Conservation (phyloP, 805 yeast genomes). For the Kuraishia ogatae region DNA sequence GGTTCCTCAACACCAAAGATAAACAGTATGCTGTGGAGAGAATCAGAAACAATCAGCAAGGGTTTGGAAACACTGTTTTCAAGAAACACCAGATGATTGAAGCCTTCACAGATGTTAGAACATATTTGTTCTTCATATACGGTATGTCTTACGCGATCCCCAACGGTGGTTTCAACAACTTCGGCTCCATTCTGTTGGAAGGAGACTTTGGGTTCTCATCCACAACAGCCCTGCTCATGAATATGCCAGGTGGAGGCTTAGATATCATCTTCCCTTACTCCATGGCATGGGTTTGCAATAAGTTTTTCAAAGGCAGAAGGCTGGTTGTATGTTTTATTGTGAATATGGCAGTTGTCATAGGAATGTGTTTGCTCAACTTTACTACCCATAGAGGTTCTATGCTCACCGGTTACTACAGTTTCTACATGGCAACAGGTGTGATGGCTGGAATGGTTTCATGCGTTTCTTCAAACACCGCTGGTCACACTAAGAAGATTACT, state of each 20-base stretch:
- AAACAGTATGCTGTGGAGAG: slow-evolving; percentile 41
- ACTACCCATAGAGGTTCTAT: slow-evolving; percentile 15
- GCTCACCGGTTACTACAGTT: slow-evolving; percentile 14
- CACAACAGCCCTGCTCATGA: slow-evolving; percentile 22
- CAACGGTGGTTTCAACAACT: slow-evolving; percentile 48
- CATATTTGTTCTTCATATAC: slow-evolving; percentile 39
- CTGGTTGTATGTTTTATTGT: slow-evolving; percentile 14
- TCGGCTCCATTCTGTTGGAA: slow-evolving; percentile 33
- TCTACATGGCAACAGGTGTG: slow-evolving; percentile 15
- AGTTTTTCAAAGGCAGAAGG: slow-evolving; percentile 12
- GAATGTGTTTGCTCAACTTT: slow-evolving; percentile 24
- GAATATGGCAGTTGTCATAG: slow-evolving; percentile 15
- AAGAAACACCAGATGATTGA: slow-evolving; percentile 47
- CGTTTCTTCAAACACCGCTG: slow-evolving; percentile 41
- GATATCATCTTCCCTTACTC: slow-evolving; percentile 20
- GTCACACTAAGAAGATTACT: slow-evolving; percentile 47
- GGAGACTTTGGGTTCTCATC: slow-evolving; percentile 25
- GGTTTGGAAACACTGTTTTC: slow-evolving; percentile 47
- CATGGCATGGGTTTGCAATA: slow-evolving; percentile 18
- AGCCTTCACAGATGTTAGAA: slow-evolving; percentile 31
- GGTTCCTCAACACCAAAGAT: slow-evolving; percentile 40
- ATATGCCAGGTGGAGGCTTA: slow-evolving; percentile 26
- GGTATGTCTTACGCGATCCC: slow-evolving; percentile 38
- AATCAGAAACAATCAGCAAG: slow-evolving; percentile 49
- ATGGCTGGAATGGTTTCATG: slow-evolving; percentile 20